A percentile compares a stretch with the other conserved stretches of the same genome.
Conservation (phyloP, 352 stramenopile species). For the Pseudoperonospora humuli region DNA sequence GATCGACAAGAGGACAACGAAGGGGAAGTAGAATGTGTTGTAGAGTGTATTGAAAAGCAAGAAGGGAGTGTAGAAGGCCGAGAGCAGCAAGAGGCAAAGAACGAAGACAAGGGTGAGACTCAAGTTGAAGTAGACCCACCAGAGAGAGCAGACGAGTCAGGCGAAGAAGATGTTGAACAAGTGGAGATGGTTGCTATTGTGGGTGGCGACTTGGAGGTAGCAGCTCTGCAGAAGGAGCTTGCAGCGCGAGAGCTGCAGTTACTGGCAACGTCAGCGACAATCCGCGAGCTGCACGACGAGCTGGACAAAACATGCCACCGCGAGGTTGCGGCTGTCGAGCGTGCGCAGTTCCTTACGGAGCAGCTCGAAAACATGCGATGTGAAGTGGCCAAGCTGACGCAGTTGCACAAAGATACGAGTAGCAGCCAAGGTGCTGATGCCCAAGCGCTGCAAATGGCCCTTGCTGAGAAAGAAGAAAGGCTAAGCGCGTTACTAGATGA, state of each 20-base stretch:
- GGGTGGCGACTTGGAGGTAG: constrained; percentile 7
- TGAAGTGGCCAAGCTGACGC: constrained; percentile 54
- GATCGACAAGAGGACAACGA: not conserved
- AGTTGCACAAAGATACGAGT: constrained; percentile 27
- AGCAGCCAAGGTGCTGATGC: constrained; percentile 38
- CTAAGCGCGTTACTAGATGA: constrained; percentile 62
- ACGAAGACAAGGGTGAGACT: constrained; percentile 1
- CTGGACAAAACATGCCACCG: constrained; percentile 65
- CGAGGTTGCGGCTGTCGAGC: constrained; percentile 55
- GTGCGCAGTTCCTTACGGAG: constrained; percentile 47
- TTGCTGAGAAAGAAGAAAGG: constrained; percentile 70
- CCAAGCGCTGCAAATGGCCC: constrained; percentile 46
- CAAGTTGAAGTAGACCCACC: not conserved
- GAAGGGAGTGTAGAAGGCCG: not conserved
- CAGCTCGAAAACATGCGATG: constrained; percentile 54
- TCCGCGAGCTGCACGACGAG: constrained; percentile 67
- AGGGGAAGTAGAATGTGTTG: not conserved
- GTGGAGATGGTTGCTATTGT: not conserved
- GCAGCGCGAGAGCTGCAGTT: constrained; percentile 55
- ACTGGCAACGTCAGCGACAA: constrained; percentile 47
- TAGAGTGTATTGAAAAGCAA: constrained; percentile 6
- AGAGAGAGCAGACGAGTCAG: not conserved
- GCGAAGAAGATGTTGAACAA: constrained; percentile 1
- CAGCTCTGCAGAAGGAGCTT: constrained; percentile 32
- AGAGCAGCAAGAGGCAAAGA: not conserved